phyloP scores from a whole-genome alignment of 352 stramenopile species.

The Phytophthora crassamura region DNA sequence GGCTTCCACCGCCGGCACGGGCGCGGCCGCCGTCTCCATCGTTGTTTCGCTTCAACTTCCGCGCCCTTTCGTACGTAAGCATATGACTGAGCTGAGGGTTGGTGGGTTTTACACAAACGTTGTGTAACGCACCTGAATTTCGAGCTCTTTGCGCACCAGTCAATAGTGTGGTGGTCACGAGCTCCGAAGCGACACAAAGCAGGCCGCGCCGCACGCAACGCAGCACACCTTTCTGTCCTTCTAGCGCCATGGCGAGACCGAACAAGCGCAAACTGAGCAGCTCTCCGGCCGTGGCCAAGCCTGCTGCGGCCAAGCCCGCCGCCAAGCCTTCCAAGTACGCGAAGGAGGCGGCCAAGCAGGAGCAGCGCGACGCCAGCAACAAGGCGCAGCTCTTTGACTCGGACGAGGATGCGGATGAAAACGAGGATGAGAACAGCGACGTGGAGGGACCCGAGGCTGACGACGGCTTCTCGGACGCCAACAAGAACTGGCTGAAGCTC shows the following conservation, averaged over 20 bases:
- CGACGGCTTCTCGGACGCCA: constrained; percentile 82
- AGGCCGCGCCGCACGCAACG: constrained; percentile 9
- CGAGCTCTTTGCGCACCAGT: constrained; percentile 45
- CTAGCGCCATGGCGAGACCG: constrained; percentile 49
- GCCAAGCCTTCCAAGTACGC: constrained; percentile 71
- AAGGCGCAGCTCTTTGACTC: constrained; percentile 76
- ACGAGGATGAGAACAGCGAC: constrained; percentile 55
- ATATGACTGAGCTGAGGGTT: too few relatives aligned
- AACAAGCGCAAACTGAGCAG: constrained; percentile 66
- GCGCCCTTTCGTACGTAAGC: constrained; percentile 6
- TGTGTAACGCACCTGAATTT: constrained; percentile 24
- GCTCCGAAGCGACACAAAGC: constrained; percentile 46
- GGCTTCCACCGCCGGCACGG: constrained; percentile 8
- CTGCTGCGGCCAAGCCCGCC: constrained; percentile 9
- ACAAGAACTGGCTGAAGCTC: constrained; percentile 88
- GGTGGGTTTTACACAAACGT: too few relatives aligned
- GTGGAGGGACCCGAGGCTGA: constrained; percentile 62
- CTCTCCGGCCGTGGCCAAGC: constrained; percentile 33
- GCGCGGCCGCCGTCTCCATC: constrained; percentile 16
- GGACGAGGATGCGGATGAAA: constrained; percentile 58
- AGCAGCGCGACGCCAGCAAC: constrained; percentile 49
- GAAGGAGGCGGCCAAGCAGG: constrained; percentile 81
- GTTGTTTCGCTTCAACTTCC: constrained; percentile 42
- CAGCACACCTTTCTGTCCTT: neutral
- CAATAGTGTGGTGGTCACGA: constrained; percentile 42